Conservation (phyloP, 805 yeast species). For the Metschnikowia drakensbergensis region DNA sequence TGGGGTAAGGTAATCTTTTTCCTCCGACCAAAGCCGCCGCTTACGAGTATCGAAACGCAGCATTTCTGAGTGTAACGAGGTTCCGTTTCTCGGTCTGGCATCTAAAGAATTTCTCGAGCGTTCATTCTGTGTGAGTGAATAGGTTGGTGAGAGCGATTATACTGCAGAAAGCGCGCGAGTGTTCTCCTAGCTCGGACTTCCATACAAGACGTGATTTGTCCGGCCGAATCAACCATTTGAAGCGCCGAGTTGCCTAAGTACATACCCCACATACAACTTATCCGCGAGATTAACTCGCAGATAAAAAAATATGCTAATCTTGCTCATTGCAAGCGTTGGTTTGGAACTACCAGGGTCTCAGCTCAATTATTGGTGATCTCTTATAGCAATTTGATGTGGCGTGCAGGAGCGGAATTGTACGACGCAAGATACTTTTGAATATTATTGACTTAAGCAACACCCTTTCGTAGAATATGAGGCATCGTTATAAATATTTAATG, state of each 20-base stretch:
- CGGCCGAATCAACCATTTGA: background rate
- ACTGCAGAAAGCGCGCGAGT: background rate
- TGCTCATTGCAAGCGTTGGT: no score
- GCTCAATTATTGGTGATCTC: no score
- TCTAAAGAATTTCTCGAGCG: no score
- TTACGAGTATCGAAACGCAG: background rate
- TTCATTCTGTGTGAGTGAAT: background rate
- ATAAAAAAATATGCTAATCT: no score
- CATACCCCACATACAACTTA: background rate
- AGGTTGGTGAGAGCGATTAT: background rate
- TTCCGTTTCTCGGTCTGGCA: no score
- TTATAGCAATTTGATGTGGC: background rate
- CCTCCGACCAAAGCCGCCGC: background rate
- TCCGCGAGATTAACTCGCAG: background rate
- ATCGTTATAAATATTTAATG: conserved; percentile 10
- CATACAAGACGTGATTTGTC: background rate
- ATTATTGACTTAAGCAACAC: background rate
- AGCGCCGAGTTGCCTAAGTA: background rate
- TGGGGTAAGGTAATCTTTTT: background rate
- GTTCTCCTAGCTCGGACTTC: conserved; percentile 2
- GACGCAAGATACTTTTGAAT: background rate
- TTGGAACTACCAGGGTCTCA: no score
- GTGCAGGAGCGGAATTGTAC: background rate
- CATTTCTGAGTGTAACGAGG: background rate
- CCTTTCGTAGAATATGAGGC: background rate